Base-by-base conservation (phyloP, 495 filamentous ascomycete genomes). In the Parachaetomium inaequale region DNA sequence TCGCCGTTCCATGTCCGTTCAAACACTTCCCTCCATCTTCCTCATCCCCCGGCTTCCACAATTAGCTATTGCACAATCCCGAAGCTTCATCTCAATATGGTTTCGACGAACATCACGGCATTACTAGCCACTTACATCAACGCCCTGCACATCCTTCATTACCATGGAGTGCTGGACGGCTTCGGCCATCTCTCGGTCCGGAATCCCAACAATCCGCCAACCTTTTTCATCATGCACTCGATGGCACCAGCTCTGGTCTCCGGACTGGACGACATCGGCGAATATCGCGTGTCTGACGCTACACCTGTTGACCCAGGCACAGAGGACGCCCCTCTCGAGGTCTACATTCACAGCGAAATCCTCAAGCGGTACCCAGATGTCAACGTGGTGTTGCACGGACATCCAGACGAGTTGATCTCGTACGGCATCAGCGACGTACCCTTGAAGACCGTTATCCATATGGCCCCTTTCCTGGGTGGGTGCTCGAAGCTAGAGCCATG, bases 131-230 rank as follows among this genome's bases (percentile, higher is more conserved):
- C 32, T 15, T 69, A 68, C 34, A 71, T 75, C 25, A 17, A 66
- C 14, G 72, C 61, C 31, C 55, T 61, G 45, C 71, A 74, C 52
- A 75, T 75, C 23, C 64, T 75, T 1, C 72, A 74, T 53, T 47
- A 69, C 49, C 71, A 81, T 31, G 65, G 68, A 26, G 74, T 85
- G 34, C 62, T 85, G 42, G 81, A 84, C 59, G 80, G 78, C 7
- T 84, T 78, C 58, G 82, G 82, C 45, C 82, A 84, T 50, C 71
- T 84, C 36, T 82, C 81, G 3, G 62, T 83, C 32, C 74, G 82
- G 1, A 67, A 84, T 59, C 79, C 78, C 0, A 15, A 63, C 42
- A 74, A 76, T 40, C 66, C 68, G 2, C 21, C 67, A 6, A 71
- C 63, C 21, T 82, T 81, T 68, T 70, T 84, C 63, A 76, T 83